Evolutionary conservation across 768 basidiomycete species (phyloP).

Genomic region (Phaeotremella skinneri): DNA sequence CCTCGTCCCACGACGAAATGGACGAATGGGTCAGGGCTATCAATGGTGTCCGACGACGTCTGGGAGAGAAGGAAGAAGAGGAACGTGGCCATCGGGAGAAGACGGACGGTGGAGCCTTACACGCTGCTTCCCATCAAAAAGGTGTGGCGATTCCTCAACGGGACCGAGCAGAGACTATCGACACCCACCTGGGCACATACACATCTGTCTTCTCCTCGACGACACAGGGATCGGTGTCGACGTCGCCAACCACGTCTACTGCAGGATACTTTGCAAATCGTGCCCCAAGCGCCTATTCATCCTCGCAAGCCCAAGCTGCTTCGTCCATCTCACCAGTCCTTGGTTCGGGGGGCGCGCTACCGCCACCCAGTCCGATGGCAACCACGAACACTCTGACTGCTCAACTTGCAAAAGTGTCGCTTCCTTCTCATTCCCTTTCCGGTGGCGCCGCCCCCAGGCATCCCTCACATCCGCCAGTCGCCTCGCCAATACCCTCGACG

Average conservation of each 20-base stretch:
- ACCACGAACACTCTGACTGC: constrained; percentile 23
- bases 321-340: constrained; percentile 8
- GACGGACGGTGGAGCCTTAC: neutral
- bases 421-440: constrained; percentile 8
- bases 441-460: neutral
- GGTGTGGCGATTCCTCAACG: constrained; percentile 8
- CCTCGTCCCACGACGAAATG: constrained; percentile 67
- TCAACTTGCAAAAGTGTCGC: constrained; percentile 24
- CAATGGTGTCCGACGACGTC: constrained; percentile 67
- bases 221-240: neutral
- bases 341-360: constrained; percentile 13
- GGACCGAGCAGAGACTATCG: constrained; percentile 8
- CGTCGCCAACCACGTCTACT: constrained; percentile 9
- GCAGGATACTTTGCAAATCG: neutral
- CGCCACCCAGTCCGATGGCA: constrained; percentile 23
- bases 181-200: constrained; percentile 20
- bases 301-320: neutral
- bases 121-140: constrained; percentile 2
- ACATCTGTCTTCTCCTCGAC: neutral
- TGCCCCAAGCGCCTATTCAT: neutral
- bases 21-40: constrained; percentile 79
- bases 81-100: constrained; percentile 11
- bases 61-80: constrained; percentile 54
- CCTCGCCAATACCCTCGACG: constrained; percentile 1
- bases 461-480: neutral